Evolutionary conservation across 225 moss, liverwort and hornwort species (phyloP), one percentile per base, ranked within the genome.

Genomic region (Ulota crispa): DNA sequence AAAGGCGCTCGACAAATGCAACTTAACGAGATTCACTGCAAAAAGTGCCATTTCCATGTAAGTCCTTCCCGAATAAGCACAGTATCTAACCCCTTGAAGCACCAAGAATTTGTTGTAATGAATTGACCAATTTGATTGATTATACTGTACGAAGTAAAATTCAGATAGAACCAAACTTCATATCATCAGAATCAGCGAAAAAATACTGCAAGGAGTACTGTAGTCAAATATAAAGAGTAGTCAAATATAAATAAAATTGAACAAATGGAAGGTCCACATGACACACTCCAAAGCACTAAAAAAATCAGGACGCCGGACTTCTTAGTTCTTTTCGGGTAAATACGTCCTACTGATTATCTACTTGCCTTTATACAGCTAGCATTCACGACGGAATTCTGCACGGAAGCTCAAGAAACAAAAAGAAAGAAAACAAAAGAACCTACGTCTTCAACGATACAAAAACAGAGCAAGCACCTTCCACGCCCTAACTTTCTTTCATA

Each of bases 11-110:
- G 75, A 75, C 63, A 61, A 60, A 72, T 60, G 32, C 77, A 68
- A 61, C 72, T 77, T 31, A 52, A 26, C 55, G 37, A 65, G 27
- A 14, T 31, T 68, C 81, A 74, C 78, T 78, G 84, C 87, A 87
- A n/a, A 69, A 64, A 84, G 41, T 37, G 9, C 41, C 32, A 32
- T 54, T 37, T 19, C 37, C 37, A 70, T 30, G 3, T 75, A 4
- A 86, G 23, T 74, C 39, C 39, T 67, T 67, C 59, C 72, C 27
- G 21, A 14, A 42, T 59, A 50, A 70, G 30, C 30, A 28, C 50
- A 45, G 45, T 23, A 45, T 45, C 21, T 43, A 43, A 31, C 31
- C 30, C 37, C 42, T 30, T 20, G 18, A 50, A 50, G 50, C 50
- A 50, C 50, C 23, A 31, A 64, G 64, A 47, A 21, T 32, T 76